Percentiles rank a stretch among this genome's conserved stretches.
phyloP scores from a whole-genome alignment of 352 stramenopile species.

The Pythium sukuiense region DNA sequence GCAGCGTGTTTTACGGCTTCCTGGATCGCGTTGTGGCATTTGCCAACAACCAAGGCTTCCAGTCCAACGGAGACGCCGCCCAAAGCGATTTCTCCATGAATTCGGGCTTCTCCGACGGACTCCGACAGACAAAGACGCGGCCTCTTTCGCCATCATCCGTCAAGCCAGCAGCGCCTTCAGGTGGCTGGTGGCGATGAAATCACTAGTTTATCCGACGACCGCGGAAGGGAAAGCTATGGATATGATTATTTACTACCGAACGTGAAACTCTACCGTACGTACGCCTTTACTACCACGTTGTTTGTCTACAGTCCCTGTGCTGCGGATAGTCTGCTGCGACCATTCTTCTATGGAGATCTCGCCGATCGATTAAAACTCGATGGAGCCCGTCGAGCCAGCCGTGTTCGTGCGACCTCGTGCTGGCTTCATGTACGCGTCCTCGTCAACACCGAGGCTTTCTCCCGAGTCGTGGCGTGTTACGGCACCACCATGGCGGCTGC shows the following conservation, averaged over 20 bases:
- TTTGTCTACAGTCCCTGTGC: slow-evolving; percentile 4
- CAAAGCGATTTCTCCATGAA: slow-evolving; percentile 20
- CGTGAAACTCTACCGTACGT: not conserved
- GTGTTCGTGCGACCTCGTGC: slow-evolving; percentile 15
- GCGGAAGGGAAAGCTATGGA: not conserved
- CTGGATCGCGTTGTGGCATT: slow-evolving; percentile 65
- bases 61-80: not conserved
- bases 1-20: slow-evolving; percentile 54
- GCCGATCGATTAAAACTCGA: slow-evolving; percentile 21
- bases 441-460: slow-evolving; percentile 17
- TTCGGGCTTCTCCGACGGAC: slow-evolving; percentile 31
- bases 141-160: slow-evolving; percentile 21
- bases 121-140: slow-evolving; percentile 52
- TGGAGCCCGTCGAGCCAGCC: slow-evolving; percentile 17
- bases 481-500: slow-evolving; percentile 26
- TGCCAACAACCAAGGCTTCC: slow-evolving; percentile 34
- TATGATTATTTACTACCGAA: slow-evolving; percentile 7
- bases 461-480: slow-evolving; percentile 12
- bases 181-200: slow-evolving; percentile 22
- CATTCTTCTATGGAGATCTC: not conserved
- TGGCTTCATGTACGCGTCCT: slow-evolving; percentile 35
- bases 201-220: not conserved
- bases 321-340: not conserved
- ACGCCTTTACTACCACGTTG: not conserved
- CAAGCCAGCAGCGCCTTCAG: slow-evolving; percentile 7